Base-by-base conservation (phyloP, 768 basidiomycete species). In the Mycena floridula region DNA sequence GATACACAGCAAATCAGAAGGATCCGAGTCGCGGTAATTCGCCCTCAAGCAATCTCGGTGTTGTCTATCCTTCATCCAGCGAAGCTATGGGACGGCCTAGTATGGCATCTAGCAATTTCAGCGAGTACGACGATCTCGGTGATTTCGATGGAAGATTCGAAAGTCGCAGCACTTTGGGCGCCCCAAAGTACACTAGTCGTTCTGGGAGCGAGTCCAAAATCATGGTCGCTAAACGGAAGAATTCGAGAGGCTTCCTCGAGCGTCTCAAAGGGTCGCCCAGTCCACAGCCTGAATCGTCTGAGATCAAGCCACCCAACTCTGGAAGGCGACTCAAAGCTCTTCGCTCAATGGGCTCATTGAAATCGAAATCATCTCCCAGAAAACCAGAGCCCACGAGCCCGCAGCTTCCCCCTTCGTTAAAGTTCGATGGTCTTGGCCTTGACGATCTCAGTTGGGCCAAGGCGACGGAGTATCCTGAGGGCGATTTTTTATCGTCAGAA, bases 61-160 rank as follows among this genome's bases (percentile, higher is more conserved):
- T 54, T 12, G 58, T 62, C n/a, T 61, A 69, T 50, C 52, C 66
- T 42, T 51, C 62, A 27, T 49, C 48, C 16, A 55, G 59, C 37
- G 77, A 76, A 50, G 54, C 57, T 25, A 62, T 63, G 44, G 73
- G 80, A 24, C 74, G 88, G 16, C 85, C 82, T 40, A 91, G 89
- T 51, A 62, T 80, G n/a, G 78, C 74, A 13, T 84, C 85, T 2
- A 79, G 81, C 54, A 68, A 70, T 25, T 88, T 87, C 61, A 89
- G 87, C 57, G 89, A 91, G 52, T 93, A 92, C 50, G 89, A 93
- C 49, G 89, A 93, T 63, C 62, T 93, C 38, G 72, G 79, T 18
- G 89, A 93, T 58, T 93, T 93, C 42, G 85, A 90, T 25, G 89
- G 89, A 32, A 76, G 85, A 7, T 93, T 91, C 50, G 86, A 85